These are phyloP conservation scores for Cordyceps cicadae DNA, from an alignment of 2,329 filamentous ascomycete species.

Conservation along the genomic window DNA sequence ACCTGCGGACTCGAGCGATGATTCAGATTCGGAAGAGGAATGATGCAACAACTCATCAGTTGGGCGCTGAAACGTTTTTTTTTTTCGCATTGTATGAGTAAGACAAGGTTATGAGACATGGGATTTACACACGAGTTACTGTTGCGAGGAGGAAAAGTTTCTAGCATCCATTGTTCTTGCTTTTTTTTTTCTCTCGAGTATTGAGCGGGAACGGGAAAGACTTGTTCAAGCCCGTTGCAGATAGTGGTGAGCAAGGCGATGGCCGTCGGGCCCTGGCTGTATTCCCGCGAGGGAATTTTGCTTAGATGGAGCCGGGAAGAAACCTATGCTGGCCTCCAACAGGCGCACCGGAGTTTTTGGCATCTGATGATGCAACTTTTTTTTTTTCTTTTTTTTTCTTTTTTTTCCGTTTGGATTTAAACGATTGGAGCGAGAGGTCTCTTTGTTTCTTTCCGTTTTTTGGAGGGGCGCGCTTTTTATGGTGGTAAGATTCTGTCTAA, in stretches of 20 bases:
- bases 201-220: neutral
- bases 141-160: neutral
- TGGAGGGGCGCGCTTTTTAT: neutral
- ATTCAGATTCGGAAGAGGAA: conserved; percentile 41
- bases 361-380: neutral
- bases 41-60: conserved; percentile 19
- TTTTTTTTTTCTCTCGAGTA: neutral
- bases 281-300: conserved; percentile 8
- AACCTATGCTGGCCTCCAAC: neutral
- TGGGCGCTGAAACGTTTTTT: neutral
- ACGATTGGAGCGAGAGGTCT: neutral
- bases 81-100: conserved; percentile 11
- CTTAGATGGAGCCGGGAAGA: conserved; percentile 3
- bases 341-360: conserved; percentile 9
- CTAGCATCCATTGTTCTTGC: neutral
- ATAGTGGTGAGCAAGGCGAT: neutral
- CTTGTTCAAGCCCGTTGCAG: neutral
- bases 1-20: conserved; percentile 31
- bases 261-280: neutral
- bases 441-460: neutral
- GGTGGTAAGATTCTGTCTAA: conserved; percentile 3
- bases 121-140: conserved; percentile 6
- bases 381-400: neutral
- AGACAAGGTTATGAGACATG: conserved; percentile 8
- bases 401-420: conserved; percentile 8